These are phyloP conservation scores for Tetradesmus obliquus DNA, from an alignment of 139 green algal genomes.

Conservation along the genomic window DNA sequence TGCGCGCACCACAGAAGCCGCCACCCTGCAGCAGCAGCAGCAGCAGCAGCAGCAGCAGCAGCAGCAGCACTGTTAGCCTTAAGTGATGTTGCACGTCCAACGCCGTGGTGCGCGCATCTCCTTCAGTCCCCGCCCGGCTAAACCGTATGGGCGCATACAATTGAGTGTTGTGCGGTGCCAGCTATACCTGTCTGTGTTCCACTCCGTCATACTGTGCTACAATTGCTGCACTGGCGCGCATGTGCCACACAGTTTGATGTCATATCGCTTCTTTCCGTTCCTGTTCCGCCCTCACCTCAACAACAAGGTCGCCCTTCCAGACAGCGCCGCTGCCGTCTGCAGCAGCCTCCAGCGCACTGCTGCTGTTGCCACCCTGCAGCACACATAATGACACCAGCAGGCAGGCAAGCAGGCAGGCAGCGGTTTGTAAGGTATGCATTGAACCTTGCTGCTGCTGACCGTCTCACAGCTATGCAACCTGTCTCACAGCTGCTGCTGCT, in stretches of 20 bases:
- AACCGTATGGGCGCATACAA: too few species aligned
- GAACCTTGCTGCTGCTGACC: not conserved
- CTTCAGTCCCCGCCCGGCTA: not conserved
- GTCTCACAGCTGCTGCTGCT: not conserved
- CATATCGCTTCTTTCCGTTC: too few species aligned
- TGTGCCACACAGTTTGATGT: too few species aligned
- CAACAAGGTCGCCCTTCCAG: constrained; percentile 81
- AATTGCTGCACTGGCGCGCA: too few species aligned
- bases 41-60: constrained; percentile 19
- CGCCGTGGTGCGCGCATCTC: not conserved
- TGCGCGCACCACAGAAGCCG: constrained; percentile 89
- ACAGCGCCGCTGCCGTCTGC: constrained; percentile 67
- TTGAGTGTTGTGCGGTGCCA: not conserved
- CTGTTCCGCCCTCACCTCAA: constrained; percentile 53
- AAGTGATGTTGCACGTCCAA: not conserved
- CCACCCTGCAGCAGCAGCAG: constrained; percentile 71
- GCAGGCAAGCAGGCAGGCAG: not conserved
- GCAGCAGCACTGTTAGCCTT: not conserved
- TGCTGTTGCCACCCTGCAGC: constrained; percentile 68
- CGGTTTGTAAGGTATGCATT: not conserved
- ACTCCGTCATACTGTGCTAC: too few species aligned
- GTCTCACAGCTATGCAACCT: not conserved
- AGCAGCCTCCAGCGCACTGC: constrained; percentile 57
- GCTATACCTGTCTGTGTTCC: not conserved
- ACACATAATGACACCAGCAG: not conserved